Base-by-base conservation (phyloP, 2,329 filamentous ascomycete species). In the Diaporthe australafricana region DNA sequence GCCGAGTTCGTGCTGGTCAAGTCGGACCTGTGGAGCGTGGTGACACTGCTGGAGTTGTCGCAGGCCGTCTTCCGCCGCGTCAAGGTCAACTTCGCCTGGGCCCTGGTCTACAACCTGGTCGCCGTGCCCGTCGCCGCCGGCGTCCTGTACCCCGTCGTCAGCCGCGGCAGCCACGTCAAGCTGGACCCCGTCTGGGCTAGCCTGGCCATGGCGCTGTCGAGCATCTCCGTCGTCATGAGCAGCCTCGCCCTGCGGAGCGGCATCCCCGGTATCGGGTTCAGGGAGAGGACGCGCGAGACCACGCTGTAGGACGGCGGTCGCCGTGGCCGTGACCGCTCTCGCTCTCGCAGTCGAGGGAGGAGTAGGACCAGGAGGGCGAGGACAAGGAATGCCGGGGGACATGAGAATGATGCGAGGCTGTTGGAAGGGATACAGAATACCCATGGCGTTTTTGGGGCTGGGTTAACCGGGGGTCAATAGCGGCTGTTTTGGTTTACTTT, bases 131-230 rank as follows among this genome's bases (percentile, higher is more conserved):
- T 97, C 70, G 94, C 94, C 0, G 94, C 94, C 0, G 94, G 94
- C 1, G 92, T 92, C 47, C 84, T 97, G 72, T 97, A 93, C 80
- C 83, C 87, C 2, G 75, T 91, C 57, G 79, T 77, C 68, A 85
- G 85, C 4, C 77, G 79, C 2, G 87, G 86, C 1, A 79, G 80
- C 38, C 92, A 93, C 78, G 82, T 94, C 25, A 84, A 88, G 73
- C 82, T 95, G 57, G 91, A 94, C 79, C 93, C 93, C 0, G 93
- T 93, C 1, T 98, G 95, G 95, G 96, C 95, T 6, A 92, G 91
- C 75, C 82, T 98, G 79, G 95, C 95, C 1, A 98, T 98, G 96
- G 96, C 96, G 32, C 82, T 95, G 80, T 98, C 95, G 81, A 96
- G 93, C 81, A 91, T 98, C 75, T 96, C 93, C 78, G 95, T 98